Conservation (phyloP, 106 monocot genomes). For the Phalaenopsis aphrodite region DNA sequence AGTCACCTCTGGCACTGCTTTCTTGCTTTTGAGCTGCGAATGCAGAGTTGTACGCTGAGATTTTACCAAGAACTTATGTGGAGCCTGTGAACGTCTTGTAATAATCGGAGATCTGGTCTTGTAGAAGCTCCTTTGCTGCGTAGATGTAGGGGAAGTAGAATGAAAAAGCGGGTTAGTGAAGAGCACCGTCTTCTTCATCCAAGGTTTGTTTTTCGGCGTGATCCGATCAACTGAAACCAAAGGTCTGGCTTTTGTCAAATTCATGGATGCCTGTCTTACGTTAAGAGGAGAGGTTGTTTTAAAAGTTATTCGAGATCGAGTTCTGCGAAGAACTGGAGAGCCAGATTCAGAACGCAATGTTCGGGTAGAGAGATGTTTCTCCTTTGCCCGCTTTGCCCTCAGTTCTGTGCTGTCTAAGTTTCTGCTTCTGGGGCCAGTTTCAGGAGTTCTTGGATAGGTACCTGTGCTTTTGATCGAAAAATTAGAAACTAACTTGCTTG, state of each 20-base stretch:
- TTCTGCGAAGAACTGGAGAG: conserved; percentile 15
- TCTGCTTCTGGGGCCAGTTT: conserved; percentile 4
- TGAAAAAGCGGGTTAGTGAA: conserved; percentile 69
- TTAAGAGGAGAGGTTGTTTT: conserved; percentile 48
- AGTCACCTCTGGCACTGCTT: conserved; percentile 3
- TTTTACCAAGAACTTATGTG: conserved; percentile 55
- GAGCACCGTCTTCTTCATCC: conserved; percentile 65
- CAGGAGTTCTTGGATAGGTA: conserved; percentile 55
- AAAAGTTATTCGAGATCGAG: conserved; percentile 66
- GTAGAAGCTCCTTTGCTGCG: conserved; percentile 21
- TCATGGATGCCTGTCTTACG: neutral
- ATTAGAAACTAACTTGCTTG: conserved; percentile 29
- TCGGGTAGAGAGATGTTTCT: conserved; percentile 36
- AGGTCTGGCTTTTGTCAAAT: neutral
- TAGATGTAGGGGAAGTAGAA: conserved; percentile 12
- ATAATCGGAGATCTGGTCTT: conserved; percentile 58
- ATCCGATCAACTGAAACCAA: conserved; percentile 30
- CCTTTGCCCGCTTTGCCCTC: conserved; percentile 34
- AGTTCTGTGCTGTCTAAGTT: conserved; percentile 22
- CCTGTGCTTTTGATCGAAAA: neutral
- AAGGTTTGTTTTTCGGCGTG: conserved; percentile 44
- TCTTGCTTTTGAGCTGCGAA: conserved; percentile 24
- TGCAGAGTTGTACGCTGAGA: conserved; percentile 23
- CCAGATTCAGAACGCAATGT: conserved; percentile 12
- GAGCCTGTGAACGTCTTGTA: conserved; percentile 17